Conservation (phyloP, 179 eudicot species). For the Vitellaria paradoxa region DNA sequence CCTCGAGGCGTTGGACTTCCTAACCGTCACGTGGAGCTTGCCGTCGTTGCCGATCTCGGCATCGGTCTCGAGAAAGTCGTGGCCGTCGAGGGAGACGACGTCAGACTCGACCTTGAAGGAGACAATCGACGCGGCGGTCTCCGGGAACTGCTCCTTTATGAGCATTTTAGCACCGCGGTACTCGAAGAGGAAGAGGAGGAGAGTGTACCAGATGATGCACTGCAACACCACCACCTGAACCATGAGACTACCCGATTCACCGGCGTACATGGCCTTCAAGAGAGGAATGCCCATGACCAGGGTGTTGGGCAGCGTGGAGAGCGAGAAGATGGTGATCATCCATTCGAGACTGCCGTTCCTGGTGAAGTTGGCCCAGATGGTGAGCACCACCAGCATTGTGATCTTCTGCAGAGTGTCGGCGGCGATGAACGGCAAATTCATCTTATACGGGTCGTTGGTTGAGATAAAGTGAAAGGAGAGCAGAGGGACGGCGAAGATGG, state of each 20-base stretch:
- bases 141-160: slow-evolving; percentile 73
- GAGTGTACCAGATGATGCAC: slow-evolving; percentile 75
- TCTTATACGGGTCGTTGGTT: slow-evolving; percentile 48
- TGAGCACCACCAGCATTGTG: slow-evolving; percentile 37
- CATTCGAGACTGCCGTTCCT: slow-evolving; percentile 52
- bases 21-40: slow-evolving; percentile 59
- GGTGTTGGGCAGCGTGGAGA: slow-evolving; percentile 65
- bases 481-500: slow-evolving; percentile 64
- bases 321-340: slow-evolving; percentile 65
- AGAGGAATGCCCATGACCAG: slow-evolving; percentile 78
- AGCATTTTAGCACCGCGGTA: slow-evolving; percentile 70
- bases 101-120: slow-evolving; percentile 72
- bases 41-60: slow-evolving; percentile 69
- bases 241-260: slow-evolving; percentile 48
- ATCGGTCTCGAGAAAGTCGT: slow-evolving; percentile 59
- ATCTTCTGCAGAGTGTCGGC: slow-evolving; percentile 69
- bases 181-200: slow-evolving; percentile 57
- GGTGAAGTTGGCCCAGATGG: slow-evolving; percentile 46
- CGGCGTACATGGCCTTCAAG: slow-evolving; percentile 64
- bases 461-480: slow-evolving; percentile 80
- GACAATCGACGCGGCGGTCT: slow-evolving; percentile 68
- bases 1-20: slow-evolving; percentile 66
- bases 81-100: slow-evolving; percentile 65
- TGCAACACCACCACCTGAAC: slow-evolving; percentile 68
- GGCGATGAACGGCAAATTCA: slow-evolving; percentile 65